A percentile compares a stretch with the other conserved stretches of the same genome.
These are phyloP conservation scores for Mycena alexandri DNA, from an alignment of 768 basidiomycete genomes.

Conservation along the genomic window DNA sequence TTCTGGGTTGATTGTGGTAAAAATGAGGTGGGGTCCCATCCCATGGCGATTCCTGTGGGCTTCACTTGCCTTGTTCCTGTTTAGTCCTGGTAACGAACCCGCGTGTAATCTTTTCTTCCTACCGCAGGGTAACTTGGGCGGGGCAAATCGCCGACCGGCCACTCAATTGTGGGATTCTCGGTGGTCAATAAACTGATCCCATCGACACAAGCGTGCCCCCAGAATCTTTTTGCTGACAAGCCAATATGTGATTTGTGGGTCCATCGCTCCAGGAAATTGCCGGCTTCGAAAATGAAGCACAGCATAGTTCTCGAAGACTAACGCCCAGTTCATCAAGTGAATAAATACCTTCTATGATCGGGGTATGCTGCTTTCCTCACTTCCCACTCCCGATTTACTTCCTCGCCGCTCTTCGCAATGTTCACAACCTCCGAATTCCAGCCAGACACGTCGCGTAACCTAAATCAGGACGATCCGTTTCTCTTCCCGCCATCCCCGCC, in stretches of 20 bases:
- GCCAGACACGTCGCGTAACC: not conserved
- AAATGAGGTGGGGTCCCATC: not conserved
- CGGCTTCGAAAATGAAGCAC: constrained; percentile 15
- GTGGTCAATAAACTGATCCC: not conserved
- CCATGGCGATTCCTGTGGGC: not conserved
- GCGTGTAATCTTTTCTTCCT: not conserved
- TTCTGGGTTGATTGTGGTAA: constrained; percentile 5
- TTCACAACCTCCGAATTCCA: constrained; percentile 16
- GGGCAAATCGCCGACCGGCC: not conserved
- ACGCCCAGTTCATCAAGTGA: not conserved
- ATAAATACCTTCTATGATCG: constrained; percentile 29
- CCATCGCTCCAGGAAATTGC: not conserved
- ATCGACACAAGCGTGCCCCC: too few relatives aligned
- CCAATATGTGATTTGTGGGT: constrained; percentile 21
- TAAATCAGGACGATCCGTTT: constrained; percentile 1
- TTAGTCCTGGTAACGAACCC: not conserved
- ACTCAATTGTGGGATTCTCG: constrained; percentile 19
- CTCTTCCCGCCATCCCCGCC: constrained; percentile 15
- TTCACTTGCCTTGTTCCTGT: constrained; percentile 1
- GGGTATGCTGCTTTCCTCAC: constrained; percentile 1
- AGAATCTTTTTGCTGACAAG: not conserved
- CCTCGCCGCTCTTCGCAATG: constrained; percentile 11
- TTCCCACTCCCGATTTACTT: constrained; percentile 5
- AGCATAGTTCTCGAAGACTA: not conserved
- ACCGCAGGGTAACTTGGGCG: too few relatives aligned